Evolutionary conservation across 2,329 filamentous ascomycete genomes (phyloP), one percentile per base, ranked within the genome.

Genomic region (Colletotrichum sansevieriae): DNA sequence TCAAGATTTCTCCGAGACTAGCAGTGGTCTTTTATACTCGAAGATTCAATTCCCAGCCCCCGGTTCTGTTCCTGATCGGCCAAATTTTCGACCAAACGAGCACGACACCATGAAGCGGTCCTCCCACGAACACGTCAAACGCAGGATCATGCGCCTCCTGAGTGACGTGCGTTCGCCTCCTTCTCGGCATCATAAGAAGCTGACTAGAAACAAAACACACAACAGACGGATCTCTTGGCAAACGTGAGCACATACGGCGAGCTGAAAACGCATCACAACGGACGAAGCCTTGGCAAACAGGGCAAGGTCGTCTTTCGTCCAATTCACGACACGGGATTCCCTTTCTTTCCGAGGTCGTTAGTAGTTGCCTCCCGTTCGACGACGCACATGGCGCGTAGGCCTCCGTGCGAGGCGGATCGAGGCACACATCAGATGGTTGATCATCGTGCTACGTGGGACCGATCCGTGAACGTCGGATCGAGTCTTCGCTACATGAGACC

Each of bases 341-440:
- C 5, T 25, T 25, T 61, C 37, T 29, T 9, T 55, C 18, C 9
- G 29, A 54, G 5, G 46, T 39, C 54, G 41, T 51, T 18, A 61
- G 22, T 33, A 51, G 58, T 61, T 61, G 58, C 46, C 58, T 61
- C 33, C 37, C 44, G 35, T 12, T 11, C 8, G 20, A 47, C n/a
- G 29, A 46, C 22, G 46, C 46, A 52, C 29, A 12, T n/a, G 29
- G 20, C 49, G 47, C 39, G 22, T n/a, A 20, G 8, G 25, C 22
- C 12, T 51, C 61, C 12, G 52, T 64, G 54, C 54, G 52, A 54
- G 43, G 35, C 11, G 43, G 37, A 9, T 10, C 10, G 49, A 22
- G 22, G 49, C n/a, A 58, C 46, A 51, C 47, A 60, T 66, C 66
- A 44, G 62, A 69, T 51, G 49, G 49, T n/a, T 29, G 22, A n/a